These are phyloP conservation scores for Sphenostylis stenocarpa DNA, from an alignment of 306 rosid genomes.

Conservation along the genomic window DNA sequence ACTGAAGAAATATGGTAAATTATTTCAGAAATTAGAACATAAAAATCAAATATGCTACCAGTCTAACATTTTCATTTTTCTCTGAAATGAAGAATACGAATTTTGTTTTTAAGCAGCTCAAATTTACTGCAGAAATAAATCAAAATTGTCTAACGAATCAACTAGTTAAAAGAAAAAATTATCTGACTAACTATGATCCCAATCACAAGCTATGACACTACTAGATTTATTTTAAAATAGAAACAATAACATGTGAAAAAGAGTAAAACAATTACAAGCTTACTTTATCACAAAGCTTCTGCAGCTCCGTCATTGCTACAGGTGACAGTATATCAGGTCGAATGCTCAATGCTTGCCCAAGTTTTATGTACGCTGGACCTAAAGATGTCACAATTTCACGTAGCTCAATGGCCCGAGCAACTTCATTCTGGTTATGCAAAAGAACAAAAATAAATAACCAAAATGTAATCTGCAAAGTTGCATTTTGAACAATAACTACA, in stretches of 20 bases:
- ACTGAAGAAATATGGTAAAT: conserved; percentile 6
- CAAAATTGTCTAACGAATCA: conserved; percentile 21
- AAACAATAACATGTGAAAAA: background rate
- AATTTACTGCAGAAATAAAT: conserved; percentile 17
- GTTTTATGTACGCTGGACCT: conserved; percentile 99
- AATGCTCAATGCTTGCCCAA: conserved; percentile 98
- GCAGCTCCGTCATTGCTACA: conserved; percentile 91
- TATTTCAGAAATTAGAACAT: conserved; percentile 27
- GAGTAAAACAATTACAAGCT: conserved; percentile 14
- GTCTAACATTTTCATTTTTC: conserved; percentile 5
- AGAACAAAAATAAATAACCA: conserved; percentile 19
- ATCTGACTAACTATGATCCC: conserved; percentile 6
- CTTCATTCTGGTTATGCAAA: conserved; percentile 80
- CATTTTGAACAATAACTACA: background rate
- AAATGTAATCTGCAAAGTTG: conserved; percentile 11
- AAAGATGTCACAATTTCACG: conserved; percentile 97
- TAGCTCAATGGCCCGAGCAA: conserved; percentile 88
- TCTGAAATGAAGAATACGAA: conserved; percentile 7
- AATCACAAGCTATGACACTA: background rate
- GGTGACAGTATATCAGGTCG: conserved; percentile 97
- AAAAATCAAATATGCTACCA: conserved; percentile 1
- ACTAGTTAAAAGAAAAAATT: background rate
- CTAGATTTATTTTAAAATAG: conserved; percentile 19
- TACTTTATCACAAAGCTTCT: conserved; percentile 98
- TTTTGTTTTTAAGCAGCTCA: conserved; percentile 1